Conservation (phyloP, 305 asterid species). For the Ajuga reptans region DNA sequence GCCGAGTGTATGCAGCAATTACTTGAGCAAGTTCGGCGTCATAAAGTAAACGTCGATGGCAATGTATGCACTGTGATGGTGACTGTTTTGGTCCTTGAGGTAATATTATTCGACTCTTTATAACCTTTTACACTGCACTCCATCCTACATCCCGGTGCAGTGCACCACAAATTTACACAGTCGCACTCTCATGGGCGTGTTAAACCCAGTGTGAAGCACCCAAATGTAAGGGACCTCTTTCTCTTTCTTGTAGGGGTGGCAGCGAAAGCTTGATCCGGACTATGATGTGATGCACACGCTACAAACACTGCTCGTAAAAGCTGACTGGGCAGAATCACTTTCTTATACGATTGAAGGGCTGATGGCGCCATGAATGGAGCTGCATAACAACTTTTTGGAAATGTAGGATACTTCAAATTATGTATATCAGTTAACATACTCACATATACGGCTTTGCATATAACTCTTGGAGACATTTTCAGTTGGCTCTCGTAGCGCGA, state of each 20-base stretch:
- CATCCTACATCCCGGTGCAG: neutral
- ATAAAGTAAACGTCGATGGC: slow-evolving; percentile 88
- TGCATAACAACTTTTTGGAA: slow-evolving; percentile 19
- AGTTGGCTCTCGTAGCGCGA: slow-evolving; percentile 11
- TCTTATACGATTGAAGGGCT: slow-evolving; percentile 88
- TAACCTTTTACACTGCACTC: no score
- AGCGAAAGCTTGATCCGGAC: slow-evolving; percentile 91
- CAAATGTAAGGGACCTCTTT: neutral
- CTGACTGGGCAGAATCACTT: slow-evolving; percentile 84
- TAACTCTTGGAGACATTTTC: slow-evolving; percentile 6
- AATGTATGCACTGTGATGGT: slow-evolving; percentile 95
- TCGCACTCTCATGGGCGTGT: no score
- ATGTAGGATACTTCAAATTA: slow-evolving; percentile 10
- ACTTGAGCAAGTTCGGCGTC: slow-evolving; percentile 85
- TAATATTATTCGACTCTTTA: slow-evolving; percentile 16
- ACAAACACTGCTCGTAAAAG: slow-evolving; percentile 67
- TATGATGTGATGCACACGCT: slow-evolving; percentile 77
- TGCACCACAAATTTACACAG: no score
- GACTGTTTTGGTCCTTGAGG: slow-evolving; percentile 93
- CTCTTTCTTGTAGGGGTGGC: slow-evolving; percentile 67
- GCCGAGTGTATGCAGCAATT: slow-evolving; percentile 91
- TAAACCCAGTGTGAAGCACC: neutral
- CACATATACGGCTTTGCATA: neutral
- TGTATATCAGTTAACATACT: slow-evolving; percentile 10
- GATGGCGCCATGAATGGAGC: slow-evolving; percentile 66